phyloP scores from a whole-genome alignment of 768 basidiomycete species.

The Russula compacta region DNA sequence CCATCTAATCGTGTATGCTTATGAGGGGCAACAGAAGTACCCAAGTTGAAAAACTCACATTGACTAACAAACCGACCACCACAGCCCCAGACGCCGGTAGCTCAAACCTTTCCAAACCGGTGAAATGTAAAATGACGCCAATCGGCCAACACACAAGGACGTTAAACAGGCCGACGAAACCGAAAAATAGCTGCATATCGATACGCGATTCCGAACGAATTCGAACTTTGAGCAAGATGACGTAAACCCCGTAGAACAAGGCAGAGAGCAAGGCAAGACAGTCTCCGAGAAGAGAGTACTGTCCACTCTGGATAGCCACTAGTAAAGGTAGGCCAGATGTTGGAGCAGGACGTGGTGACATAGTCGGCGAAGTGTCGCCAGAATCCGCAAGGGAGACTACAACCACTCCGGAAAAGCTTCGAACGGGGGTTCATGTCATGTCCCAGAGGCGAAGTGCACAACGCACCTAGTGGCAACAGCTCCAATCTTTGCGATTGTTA shows the following conservation, averaged over 20 bases:
- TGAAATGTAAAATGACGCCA: conserved; percentile 64
- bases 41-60: conserved; percentile 33
- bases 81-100: conserved; percentile 46
- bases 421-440: neutral
- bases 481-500: conserved; percentile 61
- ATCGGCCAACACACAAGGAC: conserved; percentile 68
- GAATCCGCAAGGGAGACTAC: conserved; percentile 89
- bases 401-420: conserved; percentile 71
- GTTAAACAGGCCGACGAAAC: conserved; percentile 87
- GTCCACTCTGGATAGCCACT: conserved; percentile 18
- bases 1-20: conserved; percentile 46
- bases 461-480: conserved; percentile 75
- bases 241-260: conserved; percentile 80
- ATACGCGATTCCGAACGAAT: conserved; percentile 74
- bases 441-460: neutral
- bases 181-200: conserved; percentile 93
- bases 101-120: conserved; percentile 66
- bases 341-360: conserved; percentile 10
- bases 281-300: conserved; percentile 54
- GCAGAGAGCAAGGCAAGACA: conserved; percentile 79
- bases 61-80: conserved; percentile 43
- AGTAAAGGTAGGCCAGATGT: conserved; percentile 1
- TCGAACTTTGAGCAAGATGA: conserved; percentile 80
- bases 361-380: conserved; percentile 18
- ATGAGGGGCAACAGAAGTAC: neutral